Base-by-base conservation (phyloP, 768 basidiomycete genomes). In the Tulasnella sp. region DNA sequence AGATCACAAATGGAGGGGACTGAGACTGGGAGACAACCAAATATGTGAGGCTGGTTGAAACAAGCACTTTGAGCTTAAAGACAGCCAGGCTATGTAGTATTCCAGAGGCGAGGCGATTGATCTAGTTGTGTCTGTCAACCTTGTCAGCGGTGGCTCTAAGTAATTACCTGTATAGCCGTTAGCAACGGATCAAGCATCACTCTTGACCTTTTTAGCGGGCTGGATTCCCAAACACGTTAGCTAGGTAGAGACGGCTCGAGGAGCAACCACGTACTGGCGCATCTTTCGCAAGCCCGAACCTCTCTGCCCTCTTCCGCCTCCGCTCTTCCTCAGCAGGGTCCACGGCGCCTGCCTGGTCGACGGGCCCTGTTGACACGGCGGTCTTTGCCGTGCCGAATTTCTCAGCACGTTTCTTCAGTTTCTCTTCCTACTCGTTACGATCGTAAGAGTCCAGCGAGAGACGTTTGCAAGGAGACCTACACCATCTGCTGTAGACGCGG, bases 311-410 rank as follows among this genome's bases (percentile, higher is more conserved):
- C 57, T 65, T 65, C 49, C 62, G 50, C 55, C 63, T 65, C 61
- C 58, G 62, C 39, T 64, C 63, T 48, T 65, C 65, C 32, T 65
- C 65, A 17, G 57, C 61, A 12, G 62, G 62, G 42, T 62, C 61
- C n/a, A 61, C 23, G 31, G 53, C 29, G 6, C 52, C 49, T 21
- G 50, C 35, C 5, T 37, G 39, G 12, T 12, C 17, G 27, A 31
- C 17, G 15, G 54, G 45, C 17, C 52, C 36, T 14, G 42, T 19
- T 42, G 40, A n/a, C 36, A 23, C 37, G 17, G 59, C 19, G 25
- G 19, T 25, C 29, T 53, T 51, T 2, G 49, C 29, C 23, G 21
- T 53, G 25, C 54, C 54, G 27, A 61, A 61, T 1, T 59, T 58
- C 15, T 34, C 59, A 7, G 59, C 59, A 15, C 59, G 59, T 27